These are phyloP conservation scores for Purpureocillium takamizusanense DNA, from an alignment of 2,329 filamentous ascomycete species.

Conservation along the genomic window DNA sequence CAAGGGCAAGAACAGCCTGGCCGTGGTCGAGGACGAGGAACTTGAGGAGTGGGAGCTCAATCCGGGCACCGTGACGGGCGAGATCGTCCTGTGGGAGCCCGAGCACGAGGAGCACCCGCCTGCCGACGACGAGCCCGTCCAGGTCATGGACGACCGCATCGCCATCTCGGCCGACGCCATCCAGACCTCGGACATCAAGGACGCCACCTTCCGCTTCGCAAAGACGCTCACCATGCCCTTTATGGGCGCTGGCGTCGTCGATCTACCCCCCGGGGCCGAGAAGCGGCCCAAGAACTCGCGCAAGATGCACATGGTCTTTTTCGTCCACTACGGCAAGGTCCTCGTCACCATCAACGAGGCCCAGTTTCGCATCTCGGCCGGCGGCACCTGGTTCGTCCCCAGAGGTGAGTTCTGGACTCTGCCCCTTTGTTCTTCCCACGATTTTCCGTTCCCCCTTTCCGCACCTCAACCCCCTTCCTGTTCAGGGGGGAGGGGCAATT, in stretches of 20 bases:
- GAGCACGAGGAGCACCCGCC: conserved; percentile 45
- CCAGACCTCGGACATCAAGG: conserved; percentile 47
- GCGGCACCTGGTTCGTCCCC: conserved; percentile 90
- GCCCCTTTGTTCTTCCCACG: conserved; percentile 1
- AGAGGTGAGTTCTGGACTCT: conserved; percentile 75
- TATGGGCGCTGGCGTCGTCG: conserved; percentile 83
- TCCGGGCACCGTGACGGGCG: conserved; percentile 54
- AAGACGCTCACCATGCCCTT: conserved; percentile 81
- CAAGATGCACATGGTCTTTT: conserved; percentile 97
- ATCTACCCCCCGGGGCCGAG: conserved; percentile 71
- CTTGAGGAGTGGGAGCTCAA: conserved; percentile 64
- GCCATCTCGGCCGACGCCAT: conserved; percentile 48
- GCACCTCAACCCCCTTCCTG: not conserved
- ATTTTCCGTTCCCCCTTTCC: not conserved
- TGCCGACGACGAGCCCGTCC: conserved; percentile 43
- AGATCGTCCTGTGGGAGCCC: conserved; percentile 55
- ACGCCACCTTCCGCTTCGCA: conserved; percentile 74
- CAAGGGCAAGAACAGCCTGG: conserved; percentile 14
- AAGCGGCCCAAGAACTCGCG: conserved; percentile 89
- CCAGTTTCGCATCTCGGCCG: conserved; percentile 73
- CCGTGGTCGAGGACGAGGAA: conserved; percentile 39
- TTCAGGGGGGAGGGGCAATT: too few relatives aligned
- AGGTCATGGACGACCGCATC: conserved; percentile 44
- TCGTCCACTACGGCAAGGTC: conserved; percentile 76
- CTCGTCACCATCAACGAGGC: conserved; percentile 68